These are phyloP conservation scores for Diatrype stigma DNA, from an alignment of 2,329 filamentous ascomycete species.

Conservation along the genomic window DNA sequence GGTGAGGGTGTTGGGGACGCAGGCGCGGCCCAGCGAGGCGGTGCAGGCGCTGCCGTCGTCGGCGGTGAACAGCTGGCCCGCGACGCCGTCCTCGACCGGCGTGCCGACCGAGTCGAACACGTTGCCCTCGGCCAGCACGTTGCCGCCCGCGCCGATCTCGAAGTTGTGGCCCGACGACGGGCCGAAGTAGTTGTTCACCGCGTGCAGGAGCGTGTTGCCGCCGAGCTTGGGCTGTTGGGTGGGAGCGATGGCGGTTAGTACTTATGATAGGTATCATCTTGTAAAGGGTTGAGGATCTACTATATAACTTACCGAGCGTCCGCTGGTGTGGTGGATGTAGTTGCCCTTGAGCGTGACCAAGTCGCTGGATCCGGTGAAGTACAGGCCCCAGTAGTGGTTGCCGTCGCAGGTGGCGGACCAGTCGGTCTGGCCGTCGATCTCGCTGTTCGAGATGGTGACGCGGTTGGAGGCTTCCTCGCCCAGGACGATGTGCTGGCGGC, in stretches of 20 bases:
- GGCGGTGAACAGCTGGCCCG: constrained; percentile 31
- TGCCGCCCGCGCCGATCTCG: constrained; percentile 32
- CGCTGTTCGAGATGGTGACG: constrained; percentile 41
- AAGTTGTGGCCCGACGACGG: constrained; percentile 40
- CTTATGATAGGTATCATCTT: too few relatives aligned
- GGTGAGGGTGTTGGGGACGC: constrained; percentile 46
- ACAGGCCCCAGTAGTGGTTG: constrained; percentile 43
- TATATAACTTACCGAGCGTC: constrained; percentile 23
- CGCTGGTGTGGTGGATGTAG: constrained; percentile 39
- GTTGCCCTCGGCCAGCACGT: constrained; percentile 46
- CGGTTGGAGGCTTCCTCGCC: constrained; percentile 29
- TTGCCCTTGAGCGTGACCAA: constrained; percentile 38
- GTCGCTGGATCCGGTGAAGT: constrained; percentile 35
- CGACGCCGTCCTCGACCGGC: constrained; percentile 27
- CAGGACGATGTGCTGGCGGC: constrained; percentile 38
- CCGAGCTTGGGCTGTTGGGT: constrained; percentile 35
- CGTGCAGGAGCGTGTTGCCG: constrained; percentile 29
- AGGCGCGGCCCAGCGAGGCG: constrained; percentile 42
- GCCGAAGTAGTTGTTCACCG: constrained; percentile 38
- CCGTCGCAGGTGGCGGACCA: constrained; percentile 38
- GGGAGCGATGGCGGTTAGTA: too few relatives aligned
- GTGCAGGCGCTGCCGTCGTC: constrained; percentile 37
- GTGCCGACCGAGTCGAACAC: constrained; percentile 42
- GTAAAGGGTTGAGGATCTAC: too few relatives aligned
- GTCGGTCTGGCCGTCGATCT: constrained; percentile 36